phyloP scores from a whole-genome alignment of 805 yeast species.

The Metschnikowia henanensis region DNA sequence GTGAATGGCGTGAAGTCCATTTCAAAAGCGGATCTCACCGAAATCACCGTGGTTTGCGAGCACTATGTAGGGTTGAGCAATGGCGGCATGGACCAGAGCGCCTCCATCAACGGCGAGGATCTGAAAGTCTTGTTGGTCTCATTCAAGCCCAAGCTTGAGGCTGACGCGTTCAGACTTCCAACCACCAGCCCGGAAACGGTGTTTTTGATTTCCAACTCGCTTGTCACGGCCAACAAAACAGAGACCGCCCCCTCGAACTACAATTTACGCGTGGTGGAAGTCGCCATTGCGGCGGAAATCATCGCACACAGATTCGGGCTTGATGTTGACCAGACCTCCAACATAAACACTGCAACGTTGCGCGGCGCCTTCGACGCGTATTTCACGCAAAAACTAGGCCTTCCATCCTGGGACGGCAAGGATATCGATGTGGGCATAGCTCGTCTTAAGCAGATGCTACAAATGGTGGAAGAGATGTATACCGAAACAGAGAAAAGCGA shows the following conservation, averaged over 20 bases:
- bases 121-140: constrained; percentile 59
- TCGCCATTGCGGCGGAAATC: constrained; percentile 62
- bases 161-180: constrained; percentile 56
- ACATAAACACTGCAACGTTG: constrained; percentile 56
- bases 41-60: constrained; percentile 63
- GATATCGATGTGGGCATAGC: constrained; percentile 42
- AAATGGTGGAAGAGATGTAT: constrained; percentile 44
- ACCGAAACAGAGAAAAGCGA: constrained; percentile 26
- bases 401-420: constrained; percentile 43
- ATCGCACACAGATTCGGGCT: constrained; percentile 51
- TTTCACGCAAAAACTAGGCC: constrained; percentile 31
- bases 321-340: constrained; percentile 46
- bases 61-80: constrained; percentile 73
- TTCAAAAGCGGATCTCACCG: constrained; percentile 52
- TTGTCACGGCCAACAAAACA: constrained; percentile 61
- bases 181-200: constrained; percentile 41
- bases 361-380: constrained; percentile 62
- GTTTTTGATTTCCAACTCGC: constrained; percentile 63
- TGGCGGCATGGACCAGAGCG: constrained; percentile 83
- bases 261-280: constrained; percentile 72
- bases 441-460: constrained; percentile 41
- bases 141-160: constrained; percentile 58
- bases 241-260: constrained; percentile 71
- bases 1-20: constrained; percentile 48
- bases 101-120: constrained; percentile 62